Conservation (phyloP, 106 monocot species). For the Phalaenopsis equestris region DNA sequence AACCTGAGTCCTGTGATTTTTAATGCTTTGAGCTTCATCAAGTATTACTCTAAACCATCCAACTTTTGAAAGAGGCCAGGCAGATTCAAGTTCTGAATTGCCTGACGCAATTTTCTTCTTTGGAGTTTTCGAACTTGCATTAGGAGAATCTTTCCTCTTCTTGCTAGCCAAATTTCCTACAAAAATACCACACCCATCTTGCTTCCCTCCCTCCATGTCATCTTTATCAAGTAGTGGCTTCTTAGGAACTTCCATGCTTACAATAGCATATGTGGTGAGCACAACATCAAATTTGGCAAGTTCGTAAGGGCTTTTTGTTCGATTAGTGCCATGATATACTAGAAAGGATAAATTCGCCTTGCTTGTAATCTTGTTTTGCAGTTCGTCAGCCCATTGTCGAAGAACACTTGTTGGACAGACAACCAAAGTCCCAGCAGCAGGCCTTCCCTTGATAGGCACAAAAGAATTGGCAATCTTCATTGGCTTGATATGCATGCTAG, state of each 20-base stretch:
- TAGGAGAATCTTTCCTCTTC: conserved; percentile 46
- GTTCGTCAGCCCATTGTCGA: conserved; percentile 91
- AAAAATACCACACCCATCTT: conserved; percentile 6
- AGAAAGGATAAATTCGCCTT: conserved; percentile 67
- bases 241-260: conserved; percentile 88
- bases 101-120: conserved; percentile 16
- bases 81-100: conserved; percentile 26
- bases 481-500: not conserved
- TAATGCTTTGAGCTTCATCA: conserved; percentile 97
- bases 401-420: conserved; percentile 98
- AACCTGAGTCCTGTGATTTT: conserved; percentile 88
- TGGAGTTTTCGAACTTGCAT: conserved; percentile 13
- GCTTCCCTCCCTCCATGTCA: conserved; percentile 51
- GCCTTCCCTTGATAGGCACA: conserved; percentile 36
- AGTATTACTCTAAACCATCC: conserved; percentile 87
- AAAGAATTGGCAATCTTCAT: conserved; percentile 21
- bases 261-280: conserved; percentile 90
- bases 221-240: conserved; percentile 49
- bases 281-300: conserved; percentile 92
- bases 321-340: conserved; percentile 82
- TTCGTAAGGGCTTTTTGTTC: conserved; percentile 80
- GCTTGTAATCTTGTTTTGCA: conserved; percentile 59
- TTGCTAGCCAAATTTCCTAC: conserved; percentile 18
- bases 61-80: conserved; percentile 76
- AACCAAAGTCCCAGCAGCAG: conserved; percentile 85